Conservation (phyloP, 1,284 basidiomycete genomes). For the Papiliotrema laurentii region DNA sequence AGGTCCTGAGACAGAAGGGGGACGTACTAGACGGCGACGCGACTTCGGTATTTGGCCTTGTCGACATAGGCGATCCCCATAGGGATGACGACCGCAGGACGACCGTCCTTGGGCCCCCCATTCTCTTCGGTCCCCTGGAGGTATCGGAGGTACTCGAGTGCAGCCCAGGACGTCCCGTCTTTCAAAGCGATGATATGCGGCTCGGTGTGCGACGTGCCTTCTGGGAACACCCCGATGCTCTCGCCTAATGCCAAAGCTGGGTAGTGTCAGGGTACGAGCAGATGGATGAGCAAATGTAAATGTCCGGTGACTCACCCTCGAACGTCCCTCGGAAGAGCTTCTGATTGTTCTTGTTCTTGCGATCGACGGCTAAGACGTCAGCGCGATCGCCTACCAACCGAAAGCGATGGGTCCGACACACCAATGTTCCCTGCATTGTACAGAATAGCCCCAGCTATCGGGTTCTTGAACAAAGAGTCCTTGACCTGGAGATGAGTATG, state of each 20-base stretch:
- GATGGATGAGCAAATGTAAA: neutral
- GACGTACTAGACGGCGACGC: slow-evolving; percentile 52
- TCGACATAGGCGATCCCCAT: slow-evolving; percentile 89
- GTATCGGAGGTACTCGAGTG: slow-evolving; percentile 85
- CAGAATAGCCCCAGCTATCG: slow-evolving; percentile 67
- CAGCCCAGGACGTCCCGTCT: slow-evolving; percentile 93
- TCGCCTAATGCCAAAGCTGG: slow-evolving; percentile 65
- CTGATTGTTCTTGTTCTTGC: slow-evolving; percentile 84
- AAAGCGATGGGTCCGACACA: slow-evolving; percentile 9
- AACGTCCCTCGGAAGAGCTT: slow-evolving; percentile 86
- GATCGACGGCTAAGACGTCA: slow-evolving; percentile 67
- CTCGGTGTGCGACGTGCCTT: slow-evolving; percentile 72
- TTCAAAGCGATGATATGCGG: slow-evolving; percentile 90
- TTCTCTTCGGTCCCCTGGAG: slow-evolving; percentile 52
- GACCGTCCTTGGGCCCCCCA: slow-evolving; percentile 45
- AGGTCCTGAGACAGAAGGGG: too few species aligned
- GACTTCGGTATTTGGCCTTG: slow-evolving; percentile 87
- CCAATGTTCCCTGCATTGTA: slow-evolving; percentile 82
- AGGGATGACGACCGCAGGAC: slow-evolving; percentile 64
- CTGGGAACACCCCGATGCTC: slow-evolving; percentile 88
- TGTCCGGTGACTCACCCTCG: slow-evolving; percentile 55
- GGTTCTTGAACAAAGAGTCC: slow-evolving; percentile 68
- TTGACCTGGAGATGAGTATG: slow-evolving; percentile 40
- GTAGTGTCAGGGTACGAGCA: neutral
- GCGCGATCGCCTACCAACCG: neutral